Conservation (phyloP, 2,329 filamentous ascomycete genomes). For the Aureobasidium sp. region DNA sequence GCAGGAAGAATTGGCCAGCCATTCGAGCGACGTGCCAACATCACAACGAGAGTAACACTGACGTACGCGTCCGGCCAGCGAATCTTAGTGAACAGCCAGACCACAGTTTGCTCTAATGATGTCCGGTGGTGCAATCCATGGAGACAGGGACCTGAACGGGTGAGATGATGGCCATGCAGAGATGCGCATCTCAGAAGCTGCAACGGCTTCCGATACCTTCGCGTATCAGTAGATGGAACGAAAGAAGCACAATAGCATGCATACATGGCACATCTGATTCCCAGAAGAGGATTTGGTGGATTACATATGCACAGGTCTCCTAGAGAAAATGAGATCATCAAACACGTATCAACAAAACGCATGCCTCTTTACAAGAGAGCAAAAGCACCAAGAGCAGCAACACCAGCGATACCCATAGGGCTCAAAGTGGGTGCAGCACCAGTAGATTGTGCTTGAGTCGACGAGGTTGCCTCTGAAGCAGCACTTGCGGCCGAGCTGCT, state of each 20-base stretch:
- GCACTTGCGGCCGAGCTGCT: background rate
- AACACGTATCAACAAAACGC: background rate
- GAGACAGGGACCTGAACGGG: too few species aligned
- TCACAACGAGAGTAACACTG: too few species aligned
- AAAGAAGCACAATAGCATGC: background rate
- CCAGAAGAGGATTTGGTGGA: background rate
- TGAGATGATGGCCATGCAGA: too few species aligned
- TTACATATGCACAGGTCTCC: background rate
- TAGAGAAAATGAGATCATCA: background rate
- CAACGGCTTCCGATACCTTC: too few species aligned
- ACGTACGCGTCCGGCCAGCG: too few species aligned
- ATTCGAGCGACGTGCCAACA: too few species aligned
- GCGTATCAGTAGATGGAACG: background rate
- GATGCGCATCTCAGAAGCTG: too few species aligned
- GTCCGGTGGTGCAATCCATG: too few species aligned
- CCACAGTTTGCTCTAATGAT: too few species aligned
- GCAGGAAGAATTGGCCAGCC: too few species aligned
- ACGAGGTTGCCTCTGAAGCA: background rate
- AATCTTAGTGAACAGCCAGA: too few species aligned
- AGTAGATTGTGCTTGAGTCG: background rate
- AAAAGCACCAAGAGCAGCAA: slow-evolving; percentile 5
- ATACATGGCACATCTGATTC: background rate
- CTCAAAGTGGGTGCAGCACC: background rate
- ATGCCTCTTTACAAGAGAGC: background rate
- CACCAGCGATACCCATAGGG: slow-evolving; percentile 1